Conservation (phyloP, 2,329 filamentous ascomycete genomes). For the Nemania sp. region DNA sequence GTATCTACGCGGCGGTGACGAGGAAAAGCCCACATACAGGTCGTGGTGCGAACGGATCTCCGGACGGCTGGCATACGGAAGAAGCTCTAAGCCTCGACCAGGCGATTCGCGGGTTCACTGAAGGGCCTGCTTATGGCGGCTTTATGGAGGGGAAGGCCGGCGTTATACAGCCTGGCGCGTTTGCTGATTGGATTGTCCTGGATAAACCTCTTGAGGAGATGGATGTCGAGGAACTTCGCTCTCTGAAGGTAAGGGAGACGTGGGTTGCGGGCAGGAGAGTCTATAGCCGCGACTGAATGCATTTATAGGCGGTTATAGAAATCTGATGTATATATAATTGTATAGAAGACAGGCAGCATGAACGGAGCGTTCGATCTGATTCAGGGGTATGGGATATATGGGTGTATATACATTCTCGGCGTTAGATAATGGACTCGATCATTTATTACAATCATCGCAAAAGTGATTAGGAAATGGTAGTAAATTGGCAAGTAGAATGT, state of each 20-base stretch:
- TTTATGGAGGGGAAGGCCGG: slow-evolving; percentile 71
- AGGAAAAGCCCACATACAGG: slow-evolving; percentile 70
- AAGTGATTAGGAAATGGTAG: no score
- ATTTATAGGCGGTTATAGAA: not conserved
- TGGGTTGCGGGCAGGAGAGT: slow-evolving; percentile 72
- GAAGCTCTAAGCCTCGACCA: slow-evolving; percentile 70
- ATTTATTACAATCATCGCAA: no score
- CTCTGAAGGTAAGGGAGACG: slow-evolving; percentile 71
- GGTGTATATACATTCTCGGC: not conserved
- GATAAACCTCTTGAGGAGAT: slow-evolving; percentile 66
- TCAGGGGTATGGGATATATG: not conserved
- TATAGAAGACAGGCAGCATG: not conserved
- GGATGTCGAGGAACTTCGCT: slow-evolving; percentile 64
- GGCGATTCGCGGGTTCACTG: slow-evolving; percentile 72
- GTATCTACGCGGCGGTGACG: slow-evolving; percentile 75
- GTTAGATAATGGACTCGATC: no score
- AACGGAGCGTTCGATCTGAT: not conserved
- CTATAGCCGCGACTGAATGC: slow-evolving; percentile 50
- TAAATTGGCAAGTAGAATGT: no score
- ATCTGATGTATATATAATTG: not conserved
- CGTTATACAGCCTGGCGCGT: slow-evolving; percentile 68
- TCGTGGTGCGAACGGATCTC: slow-evolving; percentile 59
- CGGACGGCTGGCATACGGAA: slow-evolving; percentile 67
- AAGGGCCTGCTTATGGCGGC: slow-evolving; percentile 67
- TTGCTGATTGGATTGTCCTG: slow-evolving; percentile 79